phyloP scores from a whole-genome alignment of 2,329 filamentous ascomycete species.

The Colletotrichum incanum region DNA sequence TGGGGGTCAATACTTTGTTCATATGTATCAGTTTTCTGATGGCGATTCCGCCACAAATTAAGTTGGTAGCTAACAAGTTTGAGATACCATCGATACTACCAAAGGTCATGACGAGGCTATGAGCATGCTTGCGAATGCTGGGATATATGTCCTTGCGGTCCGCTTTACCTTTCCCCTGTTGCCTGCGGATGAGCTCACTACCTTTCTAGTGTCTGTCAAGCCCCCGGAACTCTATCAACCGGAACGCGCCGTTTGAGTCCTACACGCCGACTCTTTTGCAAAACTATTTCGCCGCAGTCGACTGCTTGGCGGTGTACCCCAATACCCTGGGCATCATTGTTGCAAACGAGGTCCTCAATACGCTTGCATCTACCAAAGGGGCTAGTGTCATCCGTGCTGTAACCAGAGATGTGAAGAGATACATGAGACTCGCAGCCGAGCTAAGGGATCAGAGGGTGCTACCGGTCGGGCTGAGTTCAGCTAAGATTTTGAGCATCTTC shows the following conservation, averaged over 20 bases:
- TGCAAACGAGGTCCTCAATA: not conserved
- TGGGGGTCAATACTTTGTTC: not conserved
- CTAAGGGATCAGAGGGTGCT: slow-evolving; percentile 35
- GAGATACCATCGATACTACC: not conserved
- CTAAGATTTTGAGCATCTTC: slow-evolving; percentile 10
- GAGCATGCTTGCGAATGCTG: not conserved
- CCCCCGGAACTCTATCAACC: not conserved
- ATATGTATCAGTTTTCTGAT: not conserved
- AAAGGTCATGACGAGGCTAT: not conserved
- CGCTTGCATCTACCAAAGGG: not conserved
- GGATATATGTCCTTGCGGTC: not conserved
- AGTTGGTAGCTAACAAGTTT: not conserved
- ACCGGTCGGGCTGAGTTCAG: slow-evolving; percentile 43
- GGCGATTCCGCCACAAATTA: not conserved
- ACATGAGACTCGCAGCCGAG: slow-evolving; percentile 44
- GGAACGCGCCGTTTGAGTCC: not conserved
- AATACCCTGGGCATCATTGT: slow-evolving; percentile 49
- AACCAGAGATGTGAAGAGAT: slow-evolving; percentile 49
- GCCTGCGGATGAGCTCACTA: not conserved
- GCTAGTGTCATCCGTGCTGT: slow-evolving; percentile 46
- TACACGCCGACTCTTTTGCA: slow-evolving; percentile 31
- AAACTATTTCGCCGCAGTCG: slow-evolving; percentile 47
- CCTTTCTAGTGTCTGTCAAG: not conserved
- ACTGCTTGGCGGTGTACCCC: slow-evolving; percentile 47
- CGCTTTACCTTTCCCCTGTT: not conserved